Evolutionary conservation across 352 stramenopile genomes (phyloP), one percentile per base, ranked within the genome.

Genomic region (Phytophthora colocasiae): DNA sequence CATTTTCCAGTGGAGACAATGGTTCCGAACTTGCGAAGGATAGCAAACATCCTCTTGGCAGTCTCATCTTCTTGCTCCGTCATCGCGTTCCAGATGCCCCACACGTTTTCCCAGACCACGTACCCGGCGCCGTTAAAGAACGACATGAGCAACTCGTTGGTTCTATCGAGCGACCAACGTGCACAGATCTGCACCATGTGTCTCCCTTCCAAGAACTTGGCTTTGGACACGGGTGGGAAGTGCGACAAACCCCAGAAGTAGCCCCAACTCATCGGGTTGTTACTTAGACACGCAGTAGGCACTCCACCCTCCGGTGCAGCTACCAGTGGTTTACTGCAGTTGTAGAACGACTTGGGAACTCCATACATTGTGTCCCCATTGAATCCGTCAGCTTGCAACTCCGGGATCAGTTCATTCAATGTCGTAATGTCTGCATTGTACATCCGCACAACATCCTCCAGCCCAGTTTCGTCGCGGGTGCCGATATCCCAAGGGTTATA

Each of bases 361-460:
- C 87, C 89, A 58, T 91, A 95, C 84, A 97, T 94, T 14, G 89
- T 97, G 74, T 97, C 89, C 8, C 87, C 89, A 56, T 97, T 97
- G 58, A 97, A 91, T 17, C 81, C 89, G 46, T 97, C 89, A 17
- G 78, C 83, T 17, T 77, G 63, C 6, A 85, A 55, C 40, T 73
- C 66, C 0, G 66, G 47, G 0, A 93, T 15, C 17, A 91, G 48
- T 29, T 71, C 48, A 14, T 72, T 58, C 45, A 95, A 63, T 24
- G 63, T 86, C 4, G 65, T 56, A n/a, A 93, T 86, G 51, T 96
- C 87, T 9, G 84, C 85, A 26, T 41, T 71, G 62, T 96, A 93
- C 78, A 90, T 92, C 22, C 85, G 82, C 34, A 91, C 81, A 1
- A 50, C 61, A 44, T 79, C 72, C 38, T 91, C 81, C 2, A 80